phyloP scores from a whole-genome alignment of 208 protist genomes.

The Acanthamoeba pearcei region DNA sequence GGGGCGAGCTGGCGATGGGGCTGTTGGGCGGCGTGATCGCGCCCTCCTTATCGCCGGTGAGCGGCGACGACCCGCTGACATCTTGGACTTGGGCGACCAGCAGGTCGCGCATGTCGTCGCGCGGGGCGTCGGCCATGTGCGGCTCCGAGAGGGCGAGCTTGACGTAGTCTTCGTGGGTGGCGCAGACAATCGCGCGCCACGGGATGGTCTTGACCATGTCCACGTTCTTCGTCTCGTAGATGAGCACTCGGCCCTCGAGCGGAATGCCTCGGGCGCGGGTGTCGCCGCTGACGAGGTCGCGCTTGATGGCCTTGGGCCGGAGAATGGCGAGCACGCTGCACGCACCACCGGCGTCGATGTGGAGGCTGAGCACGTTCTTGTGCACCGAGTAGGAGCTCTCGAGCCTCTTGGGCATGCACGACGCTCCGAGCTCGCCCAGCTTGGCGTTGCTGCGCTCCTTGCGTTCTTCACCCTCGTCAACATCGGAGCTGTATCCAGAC shows the following conservation, averaged over 20 bases:
- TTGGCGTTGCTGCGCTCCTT: conserved; percentile 29
- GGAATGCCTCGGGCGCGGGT: not conserved
- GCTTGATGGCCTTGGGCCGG: conserved; percentile 35
- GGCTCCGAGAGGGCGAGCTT: conserved; percentile 33
- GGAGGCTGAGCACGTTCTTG: conserved; percentile 38
- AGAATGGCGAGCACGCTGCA: conserved; percentile 50
- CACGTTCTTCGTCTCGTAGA: conserved; percentile 82
- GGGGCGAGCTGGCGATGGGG: conserved; percentile 35
- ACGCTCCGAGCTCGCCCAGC: not conserved
- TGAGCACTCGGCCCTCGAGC: conserved; percentile 17
- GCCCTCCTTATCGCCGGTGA: conserved; percentile 9
- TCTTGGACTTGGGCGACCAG: not conserved
- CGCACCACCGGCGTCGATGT: conserved; percentile 43
- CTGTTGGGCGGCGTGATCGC: conserved; percentile 60
- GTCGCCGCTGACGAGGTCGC: not conserved
- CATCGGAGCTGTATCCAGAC: conserved; percentile 56
- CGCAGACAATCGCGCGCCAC: conserved; percentile 73
- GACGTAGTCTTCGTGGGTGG: conserved; percentile 76
- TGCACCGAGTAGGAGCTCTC: conserved; percentile 35
- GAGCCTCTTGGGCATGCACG: not conserved
- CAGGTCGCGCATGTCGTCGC: not conserved
- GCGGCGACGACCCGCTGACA: conserved; percentile 1
- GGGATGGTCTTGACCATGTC: conserved; percentile 80
- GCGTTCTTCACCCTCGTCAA: conserved; percentile 23
- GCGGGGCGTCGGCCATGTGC: not conserved